A percentile compares a stretch with the other conserved stretches of the same genome.
phyloP scores from a whole-genome alignment of 371 early-diverging fungal species.

The Thermomucor indicae-seudaticae region DNA sequence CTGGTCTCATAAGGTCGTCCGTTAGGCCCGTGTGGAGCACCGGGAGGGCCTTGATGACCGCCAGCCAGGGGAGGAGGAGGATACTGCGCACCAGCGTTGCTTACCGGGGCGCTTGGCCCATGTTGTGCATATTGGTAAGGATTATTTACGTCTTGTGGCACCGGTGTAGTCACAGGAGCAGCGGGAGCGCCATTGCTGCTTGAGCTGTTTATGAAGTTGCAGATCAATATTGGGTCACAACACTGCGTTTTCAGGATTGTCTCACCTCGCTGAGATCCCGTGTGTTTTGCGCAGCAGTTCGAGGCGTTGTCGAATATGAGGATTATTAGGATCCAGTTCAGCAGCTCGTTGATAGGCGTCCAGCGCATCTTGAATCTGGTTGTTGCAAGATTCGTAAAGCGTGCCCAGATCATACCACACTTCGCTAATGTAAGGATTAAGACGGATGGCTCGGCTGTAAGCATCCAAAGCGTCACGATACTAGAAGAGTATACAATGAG shows the following conservation, averaged over 20 bases:
- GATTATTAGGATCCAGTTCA: slow-evolving; percentile 9
- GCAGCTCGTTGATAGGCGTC: slow-evolving; percentile 92
- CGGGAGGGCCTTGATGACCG: background rate
- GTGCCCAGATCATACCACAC: slow-evolving; percentile 97
- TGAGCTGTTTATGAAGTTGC: background rate
- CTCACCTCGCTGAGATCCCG: slow-evolving; percentile 3
- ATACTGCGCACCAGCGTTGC: background rate
- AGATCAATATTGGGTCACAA: too few species aligned
- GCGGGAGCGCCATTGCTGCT: background rate
- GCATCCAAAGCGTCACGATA: slow-evolving; percentile 96
- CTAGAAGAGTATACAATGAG: slow-evolving; percentile 4
- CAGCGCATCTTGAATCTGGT: slow-evolving; percentile 93
- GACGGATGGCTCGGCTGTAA: slow-evolving; percentile 90
- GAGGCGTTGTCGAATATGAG: slow-evolving; percentile 73
- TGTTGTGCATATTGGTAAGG: slow-evolving; percentile 36
- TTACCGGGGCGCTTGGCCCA: background rate
- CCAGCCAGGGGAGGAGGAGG: slow-evolving; percentile 1
- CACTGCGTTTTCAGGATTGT: too few species aligned
- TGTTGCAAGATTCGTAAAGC: slow-evolving; percentile 96
- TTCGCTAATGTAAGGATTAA: slow-evolving; percentile 93
- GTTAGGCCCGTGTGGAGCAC: slow-evolving; percentile 2
- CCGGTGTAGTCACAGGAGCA: slow-evolving; percentile 30
- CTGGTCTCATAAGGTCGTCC: slow-evolving; percentile 3
- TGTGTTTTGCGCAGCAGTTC: slow-evolving; percentile 16
- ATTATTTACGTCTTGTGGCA: slow-evolving; percentile 59